A percentile compares a stretch with the other conserved stretches of the same genome.
Evolutionary conservation across 768 basidiomycete species (phyloP).

Genomic region (Suillus paluster): DNA sequence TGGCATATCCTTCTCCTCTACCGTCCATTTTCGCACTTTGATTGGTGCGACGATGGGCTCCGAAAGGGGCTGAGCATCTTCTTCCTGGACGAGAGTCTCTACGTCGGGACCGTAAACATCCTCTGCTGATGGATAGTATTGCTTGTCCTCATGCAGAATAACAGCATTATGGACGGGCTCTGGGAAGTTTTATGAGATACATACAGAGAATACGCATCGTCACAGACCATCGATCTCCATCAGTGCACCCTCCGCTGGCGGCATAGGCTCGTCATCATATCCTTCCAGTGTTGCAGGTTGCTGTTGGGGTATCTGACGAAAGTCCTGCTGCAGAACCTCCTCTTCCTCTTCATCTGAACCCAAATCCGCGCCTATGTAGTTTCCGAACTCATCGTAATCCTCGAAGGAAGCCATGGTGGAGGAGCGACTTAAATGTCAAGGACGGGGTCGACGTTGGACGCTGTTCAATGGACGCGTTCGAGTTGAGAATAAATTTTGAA

Average conservation of each 20-base stretch:
- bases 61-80: constrained; percentile 93
- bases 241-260: constrained; percentile 59
- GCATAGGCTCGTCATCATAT: constrained; percentile 73
- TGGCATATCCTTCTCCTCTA: constrained; percentile 95
- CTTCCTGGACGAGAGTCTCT: constrained; percentile 96
- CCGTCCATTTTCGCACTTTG: constrained; percentile 92
- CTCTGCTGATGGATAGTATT: constrained; percentile 92
- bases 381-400: constrained; percentile 94
- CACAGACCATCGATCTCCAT: constrained; percentile 86
- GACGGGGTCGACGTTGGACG: constrained; percentile 12
- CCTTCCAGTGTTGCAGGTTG: constrained; percentile 74
- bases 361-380: constrained; percentile 95
- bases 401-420: constrained; percentile 60
- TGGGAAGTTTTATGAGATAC: constrained; percentile 33
- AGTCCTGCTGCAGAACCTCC: constrained; percentile 56
- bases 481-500: constrained; percentile 37
- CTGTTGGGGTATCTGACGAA: constrained; percentile 40
- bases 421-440: constrained; percentile 7
- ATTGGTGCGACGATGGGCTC: constrained; percentile 96
- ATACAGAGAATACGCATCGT: not conserved
- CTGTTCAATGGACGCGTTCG: constrained; percentile 26
- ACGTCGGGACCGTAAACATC: constrained; percentile 95
- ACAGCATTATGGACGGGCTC: constrained; percentile 84
- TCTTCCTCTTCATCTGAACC: constrained; percentile 79
- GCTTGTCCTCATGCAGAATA: constrained; percentile 95